Conservation (phyloP, 129 eudicot species). For the Arctium minus region DNA sequence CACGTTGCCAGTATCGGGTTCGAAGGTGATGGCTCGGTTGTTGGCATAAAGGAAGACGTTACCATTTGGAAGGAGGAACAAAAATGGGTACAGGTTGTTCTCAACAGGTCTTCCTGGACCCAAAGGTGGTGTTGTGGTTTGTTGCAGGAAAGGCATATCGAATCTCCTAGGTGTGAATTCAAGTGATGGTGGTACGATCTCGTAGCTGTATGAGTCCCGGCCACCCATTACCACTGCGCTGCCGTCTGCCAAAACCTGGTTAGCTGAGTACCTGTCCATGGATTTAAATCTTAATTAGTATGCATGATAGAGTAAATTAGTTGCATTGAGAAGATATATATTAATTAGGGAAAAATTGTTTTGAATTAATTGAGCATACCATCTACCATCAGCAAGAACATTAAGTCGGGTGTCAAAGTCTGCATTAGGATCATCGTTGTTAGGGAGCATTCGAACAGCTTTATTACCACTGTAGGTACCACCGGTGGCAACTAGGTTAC, state of each 20-base stretch:
- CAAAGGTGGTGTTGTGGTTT: conserved; percentile 44
- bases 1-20: neutral
- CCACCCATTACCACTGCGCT: conserved; percentile 64
- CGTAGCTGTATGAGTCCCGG: conserved; percentile 49
- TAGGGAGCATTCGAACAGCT: conserved; percentile 35
- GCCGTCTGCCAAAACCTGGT: conserved; percentile 48
- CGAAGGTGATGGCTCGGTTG: conserved; percentile 25
- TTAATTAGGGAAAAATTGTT: no score
- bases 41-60: conserved; percentile 28
- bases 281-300: no score
- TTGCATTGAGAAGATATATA: no score
- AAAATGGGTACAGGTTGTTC: conserved; percentile 32
- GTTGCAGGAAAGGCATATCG: conserved; percentile 44
- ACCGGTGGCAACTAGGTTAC: conserved; percentile 62
- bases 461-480: conserved; percentile 44
- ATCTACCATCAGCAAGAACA: conserved; percentile 48
- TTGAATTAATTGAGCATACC: conserved; percentile 28
- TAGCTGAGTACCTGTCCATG: conserved; percentile 15
- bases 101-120: conserved; percentile 45
- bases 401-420: conserved; percentile 23
- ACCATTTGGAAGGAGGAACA: conserved; percentile 25
- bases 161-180: conserved; percentile 19
- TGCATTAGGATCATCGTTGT: conserved; percentile 11
- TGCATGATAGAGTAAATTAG: no score
- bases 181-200: conserved; percentile 46